Percentiles rank a stretch among this genome's conserved stretches.
These are phyloP conservation scores for Atkinsonella texensis DNA, from an alignment of 2,329 filamentous ascomycete species.

Conservation along the genomic window DNA sequence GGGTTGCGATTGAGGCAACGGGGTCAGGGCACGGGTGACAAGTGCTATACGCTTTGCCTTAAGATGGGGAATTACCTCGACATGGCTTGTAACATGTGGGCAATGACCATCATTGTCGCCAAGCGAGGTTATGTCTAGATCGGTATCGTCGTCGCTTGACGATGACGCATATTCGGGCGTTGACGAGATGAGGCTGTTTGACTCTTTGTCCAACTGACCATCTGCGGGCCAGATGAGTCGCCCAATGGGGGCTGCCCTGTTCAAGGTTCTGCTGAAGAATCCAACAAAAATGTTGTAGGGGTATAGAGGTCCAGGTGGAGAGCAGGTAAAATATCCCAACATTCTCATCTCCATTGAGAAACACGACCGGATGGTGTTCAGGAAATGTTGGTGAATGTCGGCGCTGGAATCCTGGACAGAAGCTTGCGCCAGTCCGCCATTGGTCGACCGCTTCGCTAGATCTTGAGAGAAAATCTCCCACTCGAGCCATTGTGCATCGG, in stretches of 20 bases:
- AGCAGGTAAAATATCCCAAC: constrained; percentile 14
- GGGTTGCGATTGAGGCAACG: constrained; percentile 9
- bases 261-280: constrained; percentile 10
- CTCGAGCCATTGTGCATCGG: constrained; percentile 23
- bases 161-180: constrained; percentile 2
- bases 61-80: not conserved
- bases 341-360: constrained; percentile 34
- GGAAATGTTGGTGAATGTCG: constrained; percentile 12
- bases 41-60: constrained; percentile 19
- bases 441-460: constrained; percentile 15
- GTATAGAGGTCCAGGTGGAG: constrained; percentile 13
- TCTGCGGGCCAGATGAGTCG: constrained; percentile 15
- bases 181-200: not conserved
- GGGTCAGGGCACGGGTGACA: constrained; percentile 17
- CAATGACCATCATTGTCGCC: not conserved
- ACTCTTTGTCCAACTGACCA: constrained; percentile 14
- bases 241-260: not conserved
- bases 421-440: not conserved
- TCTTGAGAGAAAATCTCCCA: constrained; percentile 19
- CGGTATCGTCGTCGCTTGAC: constrained; percentile 10
- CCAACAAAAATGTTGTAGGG: constrained; percentile 22
- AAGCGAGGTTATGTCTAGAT: not conserved
- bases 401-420: constrained; percentile 2
- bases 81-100: not conserved
- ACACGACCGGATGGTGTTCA: constrained; percentile 25